These are phyloP conservation scores for Mycena alexandri DNA, from an alignment of 768 basidiomycete genomes.

Conservation along the genomic window DNA sequence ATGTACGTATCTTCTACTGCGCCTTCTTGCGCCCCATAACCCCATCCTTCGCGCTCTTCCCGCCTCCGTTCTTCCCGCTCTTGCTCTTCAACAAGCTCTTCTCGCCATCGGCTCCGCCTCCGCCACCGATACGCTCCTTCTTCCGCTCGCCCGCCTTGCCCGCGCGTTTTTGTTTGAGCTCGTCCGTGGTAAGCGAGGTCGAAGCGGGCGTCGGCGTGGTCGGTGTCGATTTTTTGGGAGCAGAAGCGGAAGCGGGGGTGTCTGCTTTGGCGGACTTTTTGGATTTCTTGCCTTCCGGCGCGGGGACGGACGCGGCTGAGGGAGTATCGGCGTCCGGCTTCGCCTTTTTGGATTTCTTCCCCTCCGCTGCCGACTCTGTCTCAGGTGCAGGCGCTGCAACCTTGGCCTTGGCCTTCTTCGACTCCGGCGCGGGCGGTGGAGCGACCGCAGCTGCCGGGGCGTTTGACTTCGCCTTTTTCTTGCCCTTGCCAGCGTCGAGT, in stretches of 20 bases:
- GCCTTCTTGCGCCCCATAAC: conserved; percentile 65
- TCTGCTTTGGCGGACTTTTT: neutral
- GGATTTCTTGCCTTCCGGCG: conserved; percentile 9
- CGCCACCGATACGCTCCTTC: conserved; percentile 55
- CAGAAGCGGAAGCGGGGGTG: neutral
- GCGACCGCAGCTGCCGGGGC: neutral
- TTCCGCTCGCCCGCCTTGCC: conserved; percentile 66
- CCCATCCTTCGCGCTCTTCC: conserved; percentile 67
- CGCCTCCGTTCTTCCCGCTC: conserved; percentile 49
- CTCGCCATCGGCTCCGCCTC: too few relatives aligned
- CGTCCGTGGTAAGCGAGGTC: conserved; percentile 52
- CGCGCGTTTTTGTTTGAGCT: conserved; percentile 67
- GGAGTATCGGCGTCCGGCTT: neutral
- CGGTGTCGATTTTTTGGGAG: conserved; percentile 8
- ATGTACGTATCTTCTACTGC: conserved; percentile 41
- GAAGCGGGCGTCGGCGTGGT: conserved; percentile 24
- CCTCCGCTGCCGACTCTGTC: conserved; percentile 1
- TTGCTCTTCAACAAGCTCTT: conserved; percentile 41
- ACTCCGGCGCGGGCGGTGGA: neutral
- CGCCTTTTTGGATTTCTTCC: conserved; percentile 3
- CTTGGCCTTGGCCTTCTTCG: conserved; percentile 1
- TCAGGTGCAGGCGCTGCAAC: neutral
- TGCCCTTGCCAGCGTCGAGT: conserved; percentile 37
- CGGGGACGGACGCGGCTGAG: neutral
- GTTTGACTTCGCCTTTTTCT: conserved; percentile 26